Evolutionary conservation across 257 asterid genomes (phyloP).

Genomic region (Solanum sparsipilum): DNA sequence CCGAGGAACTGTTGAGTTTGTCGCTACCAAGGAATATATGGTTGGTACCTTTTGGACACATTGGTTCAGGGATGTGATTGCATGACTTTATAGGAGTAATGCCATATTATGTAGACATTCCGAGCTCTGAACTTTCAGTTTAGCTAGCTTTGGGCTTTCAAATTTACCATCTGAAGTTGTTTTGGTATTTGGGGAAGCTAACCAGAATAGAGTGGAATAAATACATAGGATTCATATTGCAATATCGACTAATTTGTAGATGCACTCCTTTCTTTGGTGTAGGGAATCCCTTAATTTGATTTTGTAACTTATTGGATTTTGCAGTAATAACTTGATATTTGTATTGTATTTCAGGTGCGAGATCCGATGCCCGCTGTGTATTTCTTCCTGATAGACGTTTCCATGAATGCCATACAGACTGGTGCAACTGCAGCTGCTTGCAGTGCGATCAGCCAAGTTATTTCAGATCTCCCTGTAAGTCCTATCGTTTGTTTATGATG

Average conservation of each 20-base stretch:
- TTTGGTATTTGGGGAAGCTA: neutral
- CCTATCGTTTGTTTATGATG: conserved; percentile 1
- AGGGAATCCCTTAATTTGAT: neutral
- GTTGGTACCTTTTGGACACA: conserved; percentile 33
- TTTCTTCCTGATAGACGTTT: conserved; percentile 90
- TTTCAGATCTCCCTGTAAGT: conserved; percentile 97
- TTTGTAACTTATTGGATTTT: neutral
- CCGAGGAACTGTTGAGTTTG: conserved; percentile 97
- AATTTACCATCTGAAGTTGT: neutral
- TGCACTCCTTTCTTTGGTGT: neutral
- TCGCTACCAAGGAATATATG: conserved; percentile 88
- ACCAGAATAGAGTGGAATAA: neutral
- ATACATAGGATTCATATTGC: neutral
- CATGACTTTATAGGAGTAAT: neutral
- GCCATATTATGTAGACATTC: neutral
- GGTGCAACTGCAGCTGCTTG: conserved; percentile 99
- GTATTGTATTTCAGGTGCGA: conserved; percentile 59
- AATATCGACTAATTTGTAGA: neutral
- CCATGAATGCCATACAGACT: conserved; percentile 90
- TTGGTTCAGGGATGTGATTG: neutral
- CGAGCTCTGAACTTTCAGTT: neutral
- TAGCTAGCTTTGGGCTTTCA: neutral
- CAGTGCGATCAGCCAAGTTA: conserved; percentile 94
- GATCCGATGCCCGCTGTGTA: conserved; percentile 98
- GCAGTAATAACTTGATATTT: neutral